Percentiles rank a stretch among this genome's conserved stretches.
Conservation (phyloP, 1,284 basidiomycete genomes). For the Ceratobasidium sp. region DNA sequence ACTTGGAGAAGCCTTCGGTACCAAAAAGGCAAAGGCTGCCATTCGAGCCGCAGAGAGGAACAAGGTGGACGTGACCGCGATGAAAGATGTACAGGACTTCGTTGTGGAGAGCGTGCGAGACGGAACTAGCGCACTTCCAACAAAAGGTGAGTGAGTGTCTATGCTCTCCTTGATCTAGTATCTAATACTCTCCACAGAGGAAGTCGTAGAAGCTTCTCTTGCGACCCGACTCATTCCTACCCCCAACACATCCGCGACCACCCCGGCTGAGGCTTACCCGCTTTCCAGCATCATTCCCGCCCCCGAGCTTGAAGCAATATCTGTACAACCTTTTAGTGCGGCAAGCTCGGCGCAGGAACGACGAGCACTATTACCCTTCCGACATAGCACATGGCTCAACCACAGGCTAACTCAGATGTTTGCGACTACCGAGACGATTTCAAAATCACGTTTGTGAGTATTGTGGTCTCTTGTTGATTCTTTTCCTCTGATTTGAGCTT, state of each 20-base stretch:
- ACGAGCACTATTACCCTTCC: constrained; percentile 64
- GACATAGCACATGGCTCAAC: constrained; percentile 72
- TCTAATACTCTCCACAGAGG: neutral
- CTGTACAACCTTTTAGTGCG: constrained; percentile 61
- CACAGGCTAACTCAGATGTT: constrained; percentile 60
- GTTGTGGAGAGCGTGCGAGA: constrained; percentile 82
- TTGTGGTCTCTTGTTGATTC: neutral
- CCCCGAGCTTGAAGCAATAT: constrained; percentile 73
- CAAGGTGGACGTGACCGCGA: constrained; percentile 83
- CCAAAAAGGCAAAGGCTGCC: constrained; percentile 86
- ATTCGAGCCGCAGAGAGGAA: constrained; percentile 87
- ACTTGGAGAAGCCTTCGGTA: constrained; percentile 92
- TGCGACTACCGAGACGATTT: constrained; percentile 55
- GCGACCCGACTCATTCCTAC: constrained; percentile 75
- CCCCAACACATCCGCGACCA: constrained; percentile 68
- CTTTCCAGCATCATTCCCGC: constrained; percentile 78
- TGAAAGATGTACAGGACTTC: constrained; percentile 79
- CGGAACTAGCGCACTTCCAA: constrained; percentile 70
- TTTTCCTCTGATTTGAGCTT: constrained; percentile 22
- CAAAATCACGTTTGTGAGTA: constrained; percentile 62
- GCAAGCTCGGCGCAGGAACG: constrained; percentile 60
- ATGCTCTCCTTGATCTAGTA: neutral
- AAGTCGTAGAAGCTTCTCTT: constrained; percentile 66
- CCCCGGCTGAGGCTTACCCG: constrained; percentile 74
- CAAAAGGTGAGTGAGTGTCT: constrained; percentile 59